Percentiles rank a stretch among this genome's conserved stretches.
phyloP scores from a whole-genome alignment of 352 stramenopile genomes.

The Thraustochytrium striatum region DNA sequence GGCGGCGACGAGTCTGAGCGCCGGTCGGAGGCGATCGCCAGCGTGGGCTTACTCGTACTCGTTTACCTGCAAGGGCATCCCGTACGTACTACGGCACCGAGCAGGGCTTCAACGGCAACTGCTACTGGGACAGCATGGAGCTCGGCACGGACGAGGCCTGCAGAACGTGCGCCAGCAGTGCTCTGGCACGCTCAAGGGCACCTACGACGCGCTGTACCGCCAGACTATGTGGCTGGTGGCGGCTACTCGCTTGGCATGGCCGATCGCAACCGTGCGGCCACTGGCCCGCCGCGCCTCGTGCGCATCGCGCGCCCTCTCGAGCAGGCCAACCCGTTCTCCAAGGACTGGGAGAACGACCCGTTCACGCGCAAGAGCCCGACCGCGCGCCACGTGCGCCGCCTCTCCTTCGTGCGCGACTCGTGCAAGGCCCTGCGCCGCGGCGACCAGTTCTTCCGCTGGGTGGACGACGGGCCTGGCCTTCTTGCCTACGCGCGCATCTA shows the following conservation, averaged over 20 bases:
- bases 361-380: neutral
- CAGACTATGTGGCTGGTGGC: constrained; percentile 1
- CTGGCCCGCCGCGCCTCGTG: too few relatives aligned
- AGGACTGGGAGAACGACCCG: constrained; percentile 2
- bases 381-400: neutral
- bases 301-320: neutral
- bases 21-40: neutral
- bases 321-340: neutral
- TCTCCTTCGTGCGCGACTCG: neutral
- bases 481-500: neutral
- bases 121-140: neutral
- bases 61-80: neutral
- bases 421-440: neutral
- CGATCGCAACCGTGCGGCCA: neutral
- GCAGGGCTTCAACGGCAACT: too few relatives aligned
- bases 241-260: neutral
- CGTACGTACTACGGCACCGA: constrained; percentile 13
- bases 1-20: too few relatives aligned
- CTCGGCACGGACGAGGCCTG: neutral
- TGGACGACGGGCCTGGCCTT: neutral
- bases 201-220: neutral
- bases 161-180: neutral
- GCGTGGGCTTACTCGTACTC: neutral
- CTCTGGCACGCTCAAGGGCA: neutral
- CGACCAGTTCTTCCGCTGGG: neutral